Evolutionary conservation across 2,329 filamentous ascomycete species (phyloP), one percentile per base, ranked within the genome.

Genomic region (Ustilaginoidea virens): DNA sequence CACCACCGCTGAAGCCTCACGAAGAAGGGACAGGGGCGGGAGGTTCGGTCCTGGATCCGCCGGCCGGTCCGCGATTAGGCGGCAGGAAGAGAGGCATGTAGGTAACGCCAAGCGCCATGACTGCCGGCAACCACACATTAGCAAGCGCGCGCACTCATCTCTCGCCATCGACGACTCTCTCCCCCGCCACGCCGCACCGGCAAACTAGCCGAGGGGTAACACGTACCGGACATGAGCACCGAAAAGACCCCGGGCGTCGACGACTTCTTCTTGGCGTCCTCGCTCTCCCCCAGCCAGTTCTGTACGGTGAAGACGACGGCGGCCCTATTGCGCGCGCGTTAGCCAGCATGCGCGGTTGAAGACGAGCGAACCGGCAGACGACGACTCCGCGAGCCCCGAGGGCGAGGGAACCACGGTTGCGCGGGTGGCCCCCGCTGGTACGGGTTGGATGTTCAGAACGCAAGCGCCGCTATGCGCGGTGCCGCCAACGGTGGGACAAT

Each of bases 281-380:
- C 66, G 43, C 74, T 77, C 63, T 85, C 79, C 38, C 74, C 74
- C 27, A 85, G 66, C 79, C 79, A 87, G 50, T 61, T 74, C 59
- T 86, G 76, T 31, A 83, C 52, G 39, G 77, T 69, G 51, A 82
- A 76, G 35, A 83, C 66, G 19, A 86, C 72, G 23, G 80, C 69
- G 8, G 73, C 72, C 79, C 74, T 79, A 23, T 19, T n/a, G n/a
- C n/a, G n/a, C n/a, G n/a, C n/a, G n/a, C n/a, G n/a, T n/a, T n/a
- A n/a, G n/a, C n/a, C n/a, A n/a, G n/a, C n/a, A n/a, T n/a, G n/a
- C n/a, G n/a, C n/a, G n/a, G n/a, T n/a, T n/a, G n/a, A n/a, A n/a
- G n/a, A n/a, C n/a, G n/a, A n/a, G n/a, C n/a, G n/a, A n/a, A n/a
- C n/a, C n/a, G n/a, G n/a, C n/a, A n/a, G n/a, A n/a, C n/a, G n/a